Conservation (phyloP, 345 rosid genomes). For the Rhizophora apiculata region DNA sequence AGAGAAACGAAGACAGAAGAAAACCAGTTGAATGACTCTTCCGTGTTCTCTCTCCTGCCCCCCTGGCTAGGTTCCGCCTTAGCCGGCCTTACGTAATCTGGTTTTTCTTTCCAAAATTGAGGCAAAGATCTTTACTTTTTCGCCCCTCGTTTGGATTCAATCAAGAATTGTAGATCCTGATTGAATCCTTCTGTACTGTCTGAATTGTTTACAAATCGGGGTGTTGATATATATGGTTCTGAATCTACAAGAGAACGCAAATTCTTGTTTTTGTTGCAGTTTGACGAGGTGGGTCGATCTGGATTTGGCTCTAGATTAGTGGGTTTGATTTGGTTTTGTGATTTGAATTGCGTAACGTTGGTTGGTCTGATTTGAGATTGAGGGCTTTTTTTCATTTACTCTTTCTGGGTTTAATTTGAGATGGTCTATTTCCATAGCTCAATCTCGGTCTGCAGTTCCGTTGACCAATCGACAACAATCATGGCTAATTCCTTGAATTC, state of each 20-base stretch:
- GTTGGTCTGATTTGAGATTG: constrained; percentile 22
- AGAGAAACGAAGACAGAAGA: not conserved
- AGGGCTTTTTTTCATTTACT: not conserved
- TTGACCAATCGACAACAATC: constrained; percentile 48
- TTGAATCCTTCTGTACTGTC: not conserved
- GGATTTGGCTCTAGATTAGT: constrained; percentile 16
- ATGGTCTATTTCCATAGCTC: constrained; percentile 81
- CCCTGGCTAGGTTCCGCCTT: constrained; percentile 9
- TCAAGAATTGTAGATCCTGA: not conserved
- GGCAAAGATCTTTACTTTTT: not conserved
- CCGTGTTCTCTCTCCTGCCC: constrained; percentile 13
- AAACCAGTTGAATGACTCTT: constrained; percentile 13
- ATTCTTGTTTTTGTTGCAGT: constrained; percentile 7
- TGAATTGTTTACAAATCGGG: not conserved
- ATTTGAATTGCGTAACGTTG: constrained; percentile 16
- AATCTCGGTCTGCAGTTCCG: constrained; percentile 75
- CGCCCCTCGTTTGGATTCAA: not conserved
- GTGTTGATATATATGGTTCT: constrained; percentile 11
- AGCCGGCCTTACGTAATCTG: constrained; percentile 16
- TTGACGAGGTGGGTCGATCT: constrained; percentile 44
- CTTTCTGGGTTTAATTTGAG: constrained; percentile 42
- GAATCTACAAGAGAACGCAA: constrained; percentile 14
- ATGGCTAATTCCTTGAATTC: constrained; percentile 63
- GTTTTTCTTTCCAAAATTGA: not conserved
- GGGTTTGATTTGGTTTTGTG: constrained; percentile 29